Base-by-base conservation (phyloP, 2,329 filamentous ascomycete genomes). In the Xylariaceae sp. region DNA sequence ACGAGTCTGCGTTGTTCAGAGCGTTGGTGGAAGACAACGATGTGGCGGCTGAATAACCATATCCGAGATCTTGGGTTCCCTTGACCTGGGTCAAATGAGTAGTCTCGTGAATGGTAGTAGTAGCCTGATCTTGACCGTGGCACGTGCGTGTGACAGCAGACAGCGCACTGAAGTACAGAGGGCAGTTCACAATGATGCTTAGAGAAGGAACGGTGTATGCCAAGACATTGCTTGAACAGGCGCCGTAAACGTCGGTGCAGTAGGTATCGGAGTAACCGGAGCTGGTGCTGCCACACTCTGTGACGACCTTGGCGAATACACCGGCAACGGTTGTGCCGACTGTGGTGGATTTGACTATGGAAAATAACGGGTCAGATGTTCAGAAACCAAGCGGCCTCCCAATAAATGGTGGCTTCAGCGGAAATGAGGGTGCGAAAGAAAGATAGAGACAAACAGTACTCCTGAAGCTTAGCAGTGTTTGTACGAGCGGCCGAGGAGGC, bases 51-150 rank as follows among this genome's bases (percentile, higher is more conserved):
- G 70, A 73, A 51, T 81, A 75, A 3, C 73, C 66, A 60, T 86
- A 87, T 28, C 73, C 78, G 47, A 78, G 71, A 62, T 88, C 85
- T 1, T 76, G 66, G 2, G 84, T 87, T 9, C 82, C 81, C 50
- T 80, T 81, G 55, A 69, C 70, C 75, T 64, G 77, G 69, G n/a
- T 78, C 74, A 78, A 57, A 63, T 88, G 86, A 9, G 84, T 86
- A 59, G 77, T 73, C 73, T 89, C 86, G 62, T 89, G 86, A 13
- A 89, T 67, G 31, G 77, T 77, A 13, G 84, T 87, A 11, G 79
- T 84, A 2, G 80, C 81, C 70, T 85, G 81, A 63, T 87, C 85
- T 69, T 88, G 84, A 2, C 62, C 76, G 64, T 87, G 82, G 72
- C 86, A 89, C 1, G 65, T 69, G 9, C 59, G 60, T 9, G 77